phyloP scores from a whole-genome alignment of 163 green algal genomes.

The Smithsoniella earleae region DNA sequence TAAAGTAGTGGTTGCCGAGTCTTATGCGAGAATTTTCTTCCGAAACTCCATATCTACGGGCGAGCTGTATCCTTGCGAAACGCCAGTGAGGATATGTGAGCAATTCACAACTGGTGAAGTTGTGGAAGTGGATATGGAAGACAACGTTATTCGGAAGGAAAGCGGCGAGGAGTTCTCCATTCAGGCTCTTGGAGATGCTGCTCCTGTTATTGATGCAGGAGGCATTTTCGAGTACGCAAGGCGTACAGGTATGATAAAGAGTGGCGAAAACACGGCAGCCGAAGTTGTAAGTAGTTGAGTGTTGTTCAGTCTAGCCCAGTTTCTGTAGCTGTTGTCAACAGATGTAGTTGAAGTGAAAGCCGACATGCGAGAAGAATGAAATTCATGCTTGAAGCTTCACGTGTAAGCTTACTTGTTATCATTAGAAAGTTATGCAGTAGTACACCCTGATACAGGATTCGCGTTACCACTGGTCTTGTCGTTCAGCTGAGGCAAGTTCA shows the following conservation, averaged over 20 bases:
- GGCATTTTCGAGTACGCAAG: slow-evolving; percentile 89
- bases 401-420: too few species aligned
- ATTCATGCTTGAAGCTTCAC: too few species aligned
- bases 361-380: too few species aligned
- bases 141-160: slow-evolving; percentile 65
- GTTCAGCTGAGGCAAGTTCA: neutral
- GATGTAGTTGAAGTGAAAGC: neutral
- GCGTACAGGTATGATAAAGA: slow-evolving; percentile 82
- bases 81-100: slow-evolving; percentile 70
- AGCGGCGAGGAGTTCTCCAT: slow-evolving; percentile 56
- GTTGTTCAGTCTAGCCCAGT: too few species aligned
- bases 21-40: slow-evolving; percentile 96
- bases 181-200: slow-evolving; percentile 61
- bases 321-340: neutral
- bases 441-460: too few species aligned
- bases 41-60: slow-evolving; percentile 91
- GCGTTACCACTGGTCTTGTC: too few species aligned
- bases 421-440: too few species aligned
- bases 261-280: neutral
- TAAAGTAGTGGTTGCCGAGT: slow-evolving; percentile 77
- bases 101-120: slow-evolving; percentile 66
- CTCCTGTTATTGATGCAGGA: slow-evolving; percentile 79
- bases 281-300: too few species aligned
- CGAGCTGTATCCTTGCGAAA: slow-evolving; percentile 87
- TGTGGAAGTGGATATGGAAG: slow-evolving; percentile 86